Evolutionary conservation across 2,329 filamentous ascomycete genomes (phyloP), one percentile per base, ranked within the genome.

Genomic region (Atkinsonella texensis): DNA sequence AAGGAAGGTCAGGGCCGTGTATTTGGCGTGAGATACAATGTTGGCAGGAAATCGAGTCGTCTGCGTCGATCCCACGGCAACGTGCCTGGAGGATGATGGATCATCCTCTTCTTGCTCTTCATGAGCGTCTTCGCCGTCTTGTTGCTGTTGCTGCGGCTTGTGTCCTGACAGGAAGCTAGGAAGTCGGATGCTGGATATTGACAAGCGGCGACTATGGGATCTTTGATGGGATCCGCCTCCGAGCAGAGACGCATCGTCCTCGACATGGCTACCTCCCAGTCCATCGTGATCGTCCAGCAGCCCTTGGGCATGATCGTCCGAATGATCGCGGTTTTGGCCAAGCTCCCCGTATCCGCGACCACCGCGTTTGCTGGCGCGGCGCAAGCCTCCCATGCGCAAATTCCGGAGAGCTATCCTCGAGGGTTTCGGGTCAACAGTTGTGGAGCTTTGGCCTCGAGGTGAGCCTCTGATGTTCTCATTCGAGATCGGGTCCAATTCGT

Each of bases 11-110:
- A 90, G 85, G 1, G 90, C 83, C 32, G 91, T 97, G 68, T 98
- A 98, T 75, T 97, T 98, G 51, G 93, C 91, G 65, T 98, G 97
- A 38, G 91, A 97, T 47, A 98, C 80, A 52, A 89, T 79, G 67
- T 98, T 98, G 9, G 87, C 81, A 10, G 93, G 91, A 65, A 91
- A 97, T 58, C 85, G 83, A 48, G 83, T 75, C 31, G 80, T 67
- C 63, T 95, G 90, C 32, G 72, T 64, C 46, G 84, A 82, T 53
- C 89, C 91, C 49, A 95, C 87, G 2, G 81, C 74, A 32, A 96
- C 79, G 48, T 80, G 79, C 51, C 91, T 81, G 31, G 88, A 86
- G 1, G 87, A 76, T 7, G 82, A 82, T 4, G 85, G 79, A 60
- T 84, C 80, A 55, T 81, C 74, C 6, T 81, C 75, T 50, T 72